Evolutionary conservation across 257 asterid species (phyloP).

Genomic region (Cinchona pubescens): DNA sequence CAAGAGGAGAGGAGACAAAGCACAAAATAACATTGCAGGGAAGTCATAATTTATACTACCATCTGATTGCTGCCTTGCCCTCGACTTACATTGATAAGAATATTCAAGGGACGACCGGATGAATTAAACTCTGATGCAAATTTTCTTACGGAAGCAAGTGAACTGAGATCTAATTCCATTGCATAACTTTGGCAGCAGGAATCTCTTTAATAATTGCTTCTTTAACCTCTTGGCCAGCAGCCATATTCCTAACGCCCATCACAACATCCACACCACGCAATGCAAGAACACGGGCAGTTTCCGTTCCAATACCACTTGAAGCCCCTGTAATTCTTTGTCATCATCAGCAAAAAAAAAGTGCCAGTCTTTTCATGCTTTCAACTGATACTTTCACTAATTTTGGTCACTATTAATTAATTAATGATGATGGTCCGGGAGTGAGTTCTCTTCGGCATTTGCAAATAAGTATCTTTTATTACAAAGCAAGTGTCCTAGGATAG

Average conservation of each 20-base stretch:
- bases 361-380: neutral
- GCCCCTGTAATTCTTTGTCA: slow-evolving; percentile 52
- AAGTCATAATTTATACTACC: neutral
- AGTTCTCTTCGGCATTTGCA: too few relatives aligned
- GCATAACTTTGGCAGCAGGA: slow-evolving; percentile 65
- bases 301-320: slow-evolving; percentile 85
- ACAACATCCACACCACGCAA: slow-evolving; percentile 72
- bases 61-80: neutral
- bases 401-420: too few relatives aligned
- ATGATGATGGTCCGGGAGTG: neutral
- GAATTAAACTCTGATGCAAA: slow-evolving; percentile 68
- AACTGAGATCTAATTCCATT: slow-evolving; percentile 82
- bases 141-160: slow-evolving; percentile 60
- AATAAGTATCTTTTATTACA: neutral
- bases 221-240: slow-evolving; percentile 51
- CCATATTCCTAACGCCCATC: slow-evolving; percentile 67
- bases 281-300: slow-evolving; percentile 86
- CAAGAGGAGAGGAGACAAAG: neutral
- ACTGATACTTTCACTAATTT: neutral
- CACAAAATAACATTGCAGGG: neutral
- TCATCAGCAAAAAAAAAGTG: neutral
- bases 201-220: slow-evolving; percentile 49
- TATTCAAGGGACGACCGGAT: slow-evolving; percentile 60
- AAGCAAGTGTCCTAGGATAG: too few relatives aligned
- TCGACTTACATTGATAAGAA: slow-evolving; percentile 68